Evolutionary conservation across 140 eudicot species (phyloP).

Genomic region (Oenanthe javanica): DNA sequence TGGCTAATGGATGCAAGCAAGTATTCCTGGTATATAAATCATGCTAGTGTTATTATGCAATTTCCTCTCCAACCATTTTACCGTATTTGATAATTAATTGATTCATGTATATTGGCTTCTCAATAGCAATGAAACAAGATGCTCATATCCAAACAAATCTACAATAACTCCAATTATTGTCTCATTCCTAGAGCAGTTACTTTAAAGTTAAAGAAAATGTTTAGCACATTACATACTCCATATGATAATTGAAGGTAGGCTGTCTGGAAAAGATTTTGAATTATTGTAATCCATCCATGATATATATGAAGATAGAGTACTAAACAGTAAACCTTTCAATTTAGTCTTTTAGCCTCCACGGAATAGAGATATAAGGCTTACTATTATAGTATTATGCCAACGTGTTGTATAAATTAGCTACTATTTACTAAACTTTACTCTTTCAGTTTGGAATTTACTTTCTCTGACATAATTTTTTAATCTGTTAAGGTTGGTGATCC

Average conservation of each 20-base stretch:
- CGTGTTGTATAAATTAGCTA: neutral
- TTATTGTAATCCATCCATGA: neutral
- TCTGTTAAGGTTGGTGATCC: conserved; percentile 91
- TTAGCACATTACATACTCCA: neutral
- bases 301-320: neutral
- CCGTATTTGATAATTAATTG: neutral
- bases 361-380: neutral
- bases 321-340: neutral
- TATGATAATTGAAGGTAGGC: neutral
- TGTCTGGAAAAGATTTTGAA: neutral
- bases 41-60: conserved; percentile 6
- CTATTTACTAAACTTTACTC: neutral
- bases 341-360: neutral
- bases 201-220: neutral
- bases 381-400: neutral
- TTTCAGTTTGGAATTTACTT: neutral
- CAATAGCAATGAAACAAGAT: neutral
- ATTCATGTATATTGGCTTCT: neutral
- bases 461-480: neutral
- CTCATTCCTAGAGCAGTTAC: neutral
- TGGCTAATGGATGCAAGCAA: conserved; percentile 95
- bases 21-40: conserved; percentile 66
- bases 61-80: neutral
- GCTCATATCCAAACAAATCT: neutral
- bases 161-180: neutral